These are phyloP conservation scores for Halteria grandinella DNA, from an alignment of 73 alveolate genomes.

Conservation along the genomic window DNA sequence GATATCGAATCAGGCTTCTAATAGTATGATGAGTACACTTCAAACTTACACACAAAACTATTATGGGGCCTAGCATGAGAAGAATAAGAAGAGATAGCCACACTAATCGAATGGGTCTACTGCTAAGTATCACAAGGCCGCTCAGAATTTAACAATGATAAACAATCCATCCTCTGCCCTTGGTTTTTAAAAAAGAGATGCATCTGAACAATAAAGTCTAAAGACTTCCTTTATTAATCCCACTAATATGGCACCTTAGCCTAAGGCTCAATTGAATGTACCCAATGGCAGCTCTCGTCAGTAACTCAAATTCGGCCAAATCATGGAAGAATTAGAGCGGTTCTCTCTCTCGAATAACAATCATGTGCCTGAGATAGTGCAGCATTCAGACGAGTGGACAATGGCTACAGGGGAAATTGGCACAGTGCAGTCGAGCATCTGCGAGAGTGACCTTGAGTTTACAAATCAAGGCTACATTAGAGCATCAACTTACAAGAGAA, in stretches of 20 bases:
- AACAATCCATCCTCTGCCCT: neutral
- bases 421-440: slow-evolving; percentile 18
- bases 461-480: slow-evolving; percentile 11
- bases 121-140: neutral
- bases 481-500: slow-evolving; percentile 42
- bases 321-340: slow-evolving; percentile 40
- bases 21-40: slow-evolving; percentile 10
- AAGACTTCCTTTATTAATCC: neutral
- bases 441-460: slow-evolving; percentile 40
- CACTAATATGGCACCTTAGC: neutral
- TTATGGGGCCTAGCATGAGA: slow-evolving; percentile 11
- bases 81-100: slow-evolving; percentile 15
- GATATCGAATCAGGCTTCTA: neutral
- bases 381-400: no score
- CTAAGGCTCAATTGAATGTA: neutral
- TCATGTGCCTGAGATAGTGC: neutral
- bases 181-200: no score
- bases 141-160: neutral
- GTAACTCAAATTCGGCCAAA: slow-evolving; percentile 17
- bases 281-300: neutral
- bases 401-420: neutral
- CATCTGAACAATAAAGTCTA: neutral
- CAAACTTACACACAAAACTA: neutral
- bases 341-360: slow-evolving; percentile 15
- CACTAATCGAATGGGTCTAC: neutral